Base-by-base conservation (phyloP, 2,329 filamentous ascomycete genomes). In the Botrytis porri region DNA sequence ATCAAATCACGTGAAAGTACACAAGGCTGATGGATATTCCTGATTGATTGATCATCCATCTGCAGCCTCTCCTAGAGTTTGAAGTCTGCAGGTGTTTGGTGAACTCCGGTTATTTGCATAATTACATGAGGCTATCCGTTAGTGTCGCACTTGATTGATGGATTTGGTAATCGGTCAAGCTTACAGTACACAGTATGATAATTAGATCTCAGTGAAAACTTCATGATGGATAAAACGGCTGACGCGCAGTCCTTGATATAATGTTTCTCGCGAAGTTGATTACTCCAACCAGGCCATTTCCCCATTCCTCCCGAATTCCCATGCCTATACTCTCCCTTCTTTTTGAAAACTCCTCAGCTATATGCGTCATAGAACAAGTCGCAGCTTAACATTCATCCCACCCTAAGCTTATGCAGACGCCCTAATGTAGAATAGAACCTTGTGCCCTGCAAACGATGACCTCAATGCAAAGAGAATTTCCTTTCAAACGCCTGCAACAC, bases 91-190 rank as follows among this genome's bases (percentile, higher is more conserved):
- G 43, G 22, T 37, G 32, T 65, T 48, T n/a, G 63, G 63, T 48
- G 43, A 66, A 66, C 43, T 37, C 14, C 63, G 64, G 35, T 37
- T 67, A 10, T 20, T 12, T 57, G 48, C 65, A 69, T n/a, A 9
- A 9, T 32, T 20, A 22, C 22, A 67, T 67, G 65, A 67, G 65
- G 48, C 14, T 20, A 4, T 16, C 65, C 65, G 48, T 67, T 57
- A 22, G 65, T 54, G 16, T 25, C 14, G n/a, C 18, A 41, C 57
- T 6, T 67, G n/a, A 51, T 67, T 57, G 35, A 37, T 41, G 39
- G 35, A 41, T 69, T 57, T 59, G 37, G 37, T 57, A 69, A 57
- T 69, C 48, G 65, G 65, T 57, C 65, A 69, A 41, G 65, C 65
- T 32, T 41, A n/a, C 16, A 57, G 48, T n/a, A 32, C 41, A 41